These are phyloP conservation scores for Tothia fuscella DNA, from an alignment of 2,329 filamentous ascomycete species.

Conservation along the genomic window DNA sequence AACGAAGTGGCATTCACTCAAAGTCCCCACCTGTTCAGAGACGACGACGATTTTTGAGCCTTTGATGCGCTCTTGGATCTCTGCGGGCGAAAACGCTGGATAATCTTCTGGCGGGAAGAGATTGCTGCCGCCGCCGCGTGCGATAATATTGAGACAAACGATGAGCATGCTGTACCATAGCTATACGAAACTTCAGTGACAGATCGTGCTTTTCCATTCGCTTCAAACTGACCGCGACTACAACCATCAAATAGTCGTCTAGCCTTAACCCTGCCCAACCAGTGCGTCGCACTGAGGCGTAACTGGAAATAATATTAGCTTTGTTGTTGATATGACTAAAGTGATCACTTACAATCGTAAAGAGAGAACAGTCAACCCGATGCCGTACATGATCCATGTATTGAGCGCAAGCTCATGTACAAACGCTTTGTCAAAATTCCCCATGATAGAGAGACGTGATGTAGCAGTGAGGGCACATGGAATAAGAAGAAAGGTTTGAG, in stretches of 20 bases:
- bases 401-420: conserved; percentile 11
- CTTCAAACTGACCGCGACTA: conserved; percentile 8
- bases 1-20: background rate
- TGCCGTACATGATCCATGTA: conserved; percentile 14
- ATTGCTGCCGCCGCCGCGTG: conserved; percentile 31
- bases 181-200: conserved; percentile 12
- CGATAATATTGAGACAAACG: conserved; percentile 30
- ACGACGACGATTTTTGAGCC: conserved; percentile 34
- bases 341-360: conserved; percentile 12
- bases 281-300: conserved; percentile 10
- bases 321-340: background rate
- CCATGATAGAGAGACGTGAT: background rate
- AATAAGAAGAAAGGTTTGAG: too few relatives aligned
- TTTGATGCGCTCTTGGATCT: conserved; percentile 31
- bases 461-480: too few relatives aligned
- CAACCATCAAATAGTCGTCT: conserved; percentile 14
- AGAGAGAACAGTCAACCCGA: conserved; percentile 12
- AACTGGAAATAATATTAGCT: conserved; percentile 8
- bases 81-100: conserved; percentile 23
- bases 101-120: conserved; percentile 28
- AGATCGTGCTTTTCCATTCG: background rate
- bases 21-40: conserved; percentile 29
- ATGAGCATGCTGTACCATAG: conserved; percentile 30
- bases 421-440: conserved; percentile 3
- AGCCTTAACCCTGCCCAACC: conserved; percentile 10